Evolutionary conservation across 1,284 basidiomycete species (phyloP).

Genomic region (Pseudozyma sp.): DNA sequence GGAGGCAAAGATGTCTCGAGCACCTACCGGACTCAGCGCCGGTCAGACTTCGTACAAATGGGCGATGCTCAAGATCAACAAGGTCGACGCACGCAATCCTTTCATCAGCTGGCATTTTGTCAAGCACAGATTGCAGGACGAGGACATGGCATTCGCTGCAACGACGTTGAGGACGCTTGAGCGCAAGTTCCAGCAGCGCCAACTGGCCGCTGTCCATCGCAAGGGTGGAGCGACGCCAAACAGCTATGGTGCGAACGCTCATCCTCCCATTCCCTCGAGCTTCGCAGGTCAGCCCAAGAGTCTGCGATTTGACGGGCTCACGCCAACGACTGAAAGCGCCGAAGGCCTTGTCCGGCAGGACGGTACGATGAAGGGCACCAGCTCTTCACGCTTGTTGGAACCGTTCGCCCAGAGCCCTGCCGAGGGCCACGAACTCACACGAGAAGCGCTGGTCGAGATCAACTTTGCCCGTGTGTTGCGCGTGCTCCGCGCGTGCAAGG

Average conservation of each 20-base stretch:
- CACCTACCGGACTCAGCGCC: constrained; percentile 23
- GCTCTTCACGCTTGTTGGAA: constrained; percentile 15
- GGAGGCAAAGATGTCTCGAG: constrained; percentile 19
- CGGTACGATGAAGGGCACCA: not conserved
- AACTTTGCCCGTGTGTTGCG: constrained; percentile 58
- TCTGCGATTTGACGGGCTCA: constrained; percentile 26
- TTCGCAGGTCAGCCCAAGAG: constrained; percentile 13
- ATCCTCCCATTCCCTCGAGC: constrained; percentile 31
- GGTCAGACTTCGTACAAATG: constrained; percentile 46
- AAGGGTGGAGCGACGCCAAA: constrained; percentile 1
- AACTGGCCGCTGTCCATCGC: constrained; percentile 15
- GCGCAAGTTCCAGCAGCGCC: constrained; percentile 44
- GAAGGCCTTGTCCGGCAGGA: not conserved
- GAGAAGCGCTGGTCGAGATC: constrained; percentile 62
- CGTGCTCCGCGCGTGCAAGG: constrained; percentile 57
- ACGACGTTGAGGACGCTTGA: constrained; percentile 54
- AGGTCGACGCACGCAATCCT: constrained; percentile 61
- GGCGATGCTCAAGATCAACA: constrained; percentile 48
- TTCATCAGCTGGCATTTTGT: constrained; percentile 64
- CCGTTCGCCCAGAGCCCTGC: constrained; percentile 13
- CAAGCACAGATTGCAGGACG: constrained; percentile 53
- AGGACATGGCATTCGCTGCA: constrained; percentile 56
- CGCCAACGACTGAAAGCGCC: not conserved
- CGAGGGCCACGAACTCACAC: constrained; percentile 51
- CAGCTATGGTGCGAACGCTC: not conserved